These are phyloP conservation scores for Lithospermum erythrorhizon DNA, from an alignment of 257 asterid species.

Conservation along the genomic window DNA sequence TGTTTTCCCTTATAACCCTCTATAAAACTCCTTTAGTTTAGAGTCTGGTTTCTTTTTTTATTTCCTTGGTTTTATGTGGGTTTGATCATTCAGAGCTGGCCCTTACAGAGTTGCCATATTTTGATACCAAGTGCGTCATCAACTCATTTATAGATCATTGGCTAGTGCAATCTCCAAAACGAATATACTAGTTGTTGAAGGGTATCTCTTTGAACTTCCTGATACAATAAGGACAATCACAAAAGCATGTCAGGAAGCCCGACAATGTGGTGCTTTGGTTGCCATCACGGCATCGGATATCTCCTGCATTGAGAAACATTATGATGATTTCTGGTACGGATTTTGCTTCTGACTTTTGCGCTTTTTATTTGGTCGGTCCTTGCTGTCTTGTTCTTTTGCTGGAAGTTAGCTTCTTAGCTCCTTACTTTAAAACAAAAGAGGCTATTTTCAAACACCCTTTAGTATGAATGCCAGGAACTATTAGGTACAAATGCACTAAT, in stretches of 20 bases:
- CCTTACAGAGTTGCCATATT: slow-evolving; percentile 3
- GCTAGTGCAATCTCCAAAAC: slow-evolving; percentile 65
- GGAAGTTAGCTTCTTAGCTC: too few species aligned
- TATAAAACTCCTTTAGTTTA: background rate
- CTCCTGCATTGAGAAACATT: slow-evolving; percentile 86
- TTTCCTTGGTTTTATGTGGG: background rate
- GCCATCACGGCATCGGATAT: slow-evolving; percentile 95
- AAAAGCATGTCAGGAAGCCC: slow-evolving; percentile 85
- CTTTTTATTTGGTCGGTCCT: background rate
- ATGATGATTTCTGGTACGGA: slow-evolving; percentile 81
- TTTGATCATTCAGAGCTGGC: background rate
- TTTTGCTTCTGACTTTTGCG: background rate
- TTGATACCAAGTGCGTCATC: slow-evolving; percentile 72
- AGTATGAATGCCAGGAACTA: background rate
- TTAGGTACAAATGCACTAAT: background rate
- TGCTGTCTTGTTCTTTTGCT: slow-evolving; percentile 1
- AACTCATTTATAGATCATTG: slow-evolving; percentile 55
- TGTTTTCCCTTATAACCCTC: background rate
- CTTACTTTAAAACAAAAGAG: too few species aligned
- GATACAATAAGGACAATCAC: slow-evolving; percentile 80
- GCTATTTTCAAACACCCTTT: too few species aligned
- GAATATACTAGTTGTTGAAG: slow-evolving; percentile 77
- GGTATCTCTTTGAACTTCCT: slow-evolving; percentile 88
- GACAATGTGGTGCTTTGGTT: slow-evolving; percentile 73
- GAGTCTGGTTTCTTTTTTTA: background rate